Base-by-base conservation (phyloP, 108 stramenopile species). In the Discostella pseudostelligera region DNA sequence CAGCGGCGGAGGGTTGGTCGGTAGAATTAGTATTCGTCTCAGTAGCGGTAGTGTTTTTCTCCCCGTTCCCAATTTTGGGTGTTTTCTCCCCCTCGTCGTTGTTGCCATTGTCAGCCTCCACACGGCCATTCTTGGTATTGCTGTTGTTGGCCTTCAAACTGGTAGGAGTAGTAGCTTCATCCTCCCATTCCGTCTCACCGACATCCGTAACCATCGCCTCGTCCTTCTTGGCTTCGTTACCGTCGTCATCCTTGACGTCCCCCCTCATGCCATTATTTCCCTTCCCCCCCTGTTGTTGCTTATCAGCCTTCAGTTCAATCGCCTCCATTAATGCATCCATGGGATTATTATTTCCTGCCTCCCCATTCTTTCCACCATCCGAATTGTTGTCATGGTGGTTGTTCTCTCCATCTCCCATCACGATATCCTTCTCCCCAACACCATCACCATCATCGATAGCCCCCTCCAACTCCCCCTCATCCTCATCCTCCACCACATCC, bases 311-410 rank as follows among this genome's bases (percentile, higher is more conserved):
- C 39, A 60, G 2, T 14, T 43, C 14, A 21, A 43, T 20, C 25
- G 42, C 40, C 59, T 42, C 59, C 59, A 60, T 22, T 22, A 58
- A 42, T 58, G 39, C 6, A 17, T 58, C 39, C 57, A 58, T 21
- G 37, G 57, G 57, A 58, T 42, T 42, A 10, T 4, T 24, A 19
- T 0, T 4, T 21, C 14, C 28, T 47, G 47, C 24, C 17, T 28
- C 40, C 10, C 25, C 66, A 43, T 39, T 40, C 17, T 67, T 25
- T 8, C 29, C 26, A 4, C 32, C 50, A 13, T 39, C 48, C 24
- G 19, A 11, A 8, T 50, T 45, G 21, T 22, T 22, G 32, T 26
- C n/a, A n/a, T n/a, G n/a, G n/a, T n/a, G n/a, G n/a, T n/a, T n/a
- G n/a, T n/a, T n/a, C n/a, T n/a, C 20, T 32, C 32, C 32, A 9